These are phyloP conservation scores for Penicillium sp. DNA, from an alignment of 2,329 filamentous ascomycete species.

Conservation along the genomic window DNA sequence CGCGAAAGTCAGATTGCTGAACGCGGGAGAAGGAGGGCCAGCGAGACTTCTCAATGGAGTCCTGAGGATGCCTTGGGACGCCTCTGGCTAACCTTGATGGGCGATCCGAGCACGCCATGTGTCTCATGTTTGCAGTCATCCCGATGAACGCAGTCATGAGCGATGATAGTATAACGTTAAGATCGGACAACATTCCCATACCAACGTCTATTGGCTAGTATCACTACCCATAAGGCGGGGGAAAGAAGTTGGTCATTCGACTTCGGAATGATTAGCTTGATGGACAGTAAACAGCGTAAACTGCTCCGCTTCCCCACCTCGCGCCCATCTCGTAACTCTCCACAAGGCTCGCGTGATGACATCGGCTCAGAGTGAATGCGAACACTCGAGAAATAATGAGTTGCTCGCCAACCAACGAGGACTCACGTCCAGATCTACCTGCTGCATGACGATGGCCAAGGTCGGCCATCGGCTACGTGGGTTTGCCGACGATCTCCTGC, in stretches of 20 bases:
- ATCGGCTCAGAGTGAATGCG: background rate
- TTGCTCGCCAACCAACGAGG: background rate
- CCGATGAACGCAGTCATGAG: background rate
- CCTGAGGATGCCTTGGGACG: background rate
- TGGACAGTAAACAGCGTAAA: background rate
- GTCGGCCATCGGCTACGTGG: slow-evolving; percentile 7
- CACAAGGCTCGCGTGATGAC: background rate
- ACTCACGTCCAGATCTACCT: background rate
- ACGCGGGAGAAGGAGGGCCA: background rate
- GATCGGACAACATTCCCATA: background rate
- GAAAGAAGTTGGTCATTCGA: background rate
- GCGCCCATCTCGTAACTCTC: background rate
- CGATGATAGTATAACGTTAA: background rate
- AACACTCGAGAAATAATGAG: background rate
- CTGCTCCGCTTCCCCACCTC: background rate
- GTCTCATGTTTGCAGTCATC: background rate
- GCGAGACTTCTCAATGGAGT: background rate
- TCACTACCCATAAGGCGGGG: background rate
- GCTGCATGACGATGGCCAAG: slow-evolving; percentile 19
- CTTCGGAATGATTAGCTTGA: too few relatives aligned
- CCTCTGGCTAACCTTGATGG: background rate
- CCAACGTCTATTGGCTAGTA: background rate
- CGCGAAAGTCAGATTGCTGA: background rate
- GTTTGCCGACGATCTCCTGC: background rate
- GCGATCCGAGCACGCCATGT: slow-evolving; percentile 1